phyloP scores from a whole-genome alignment of 1,284 basidiomycete genomes.

The Filobasidium uniguttulatum region DNA sequence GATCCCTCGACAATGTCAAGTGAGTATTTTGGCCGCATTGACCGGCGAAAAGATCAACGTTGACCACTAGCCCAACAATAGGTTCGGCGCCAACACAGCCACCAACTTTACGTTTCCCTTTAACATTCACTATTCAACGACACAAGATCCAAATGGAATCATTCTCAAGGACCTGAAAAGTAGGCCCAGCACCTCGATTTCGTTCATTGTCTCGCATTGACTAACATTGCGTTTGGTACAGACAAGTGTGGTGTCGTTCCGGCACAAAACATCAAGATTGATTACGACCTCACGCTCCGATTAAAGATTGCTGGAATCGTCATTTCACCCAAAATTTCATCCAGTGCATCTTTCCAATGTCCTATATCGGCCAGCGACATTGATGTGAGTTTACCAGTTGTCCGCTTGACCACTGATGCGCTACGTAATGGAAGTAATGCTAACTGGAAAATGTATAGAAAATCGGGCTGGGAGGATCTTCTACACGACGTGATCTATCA shows the following conservation, averaged over 20 bases:
- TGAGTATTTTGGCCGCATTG: no score
- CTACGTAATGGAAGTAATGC: no score
- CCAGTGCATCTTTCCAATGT: conserved; percentile 53
- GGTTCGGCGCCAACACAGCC: conserved; percentile 49
- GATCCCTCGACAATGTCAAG: conserved; percentile 47
- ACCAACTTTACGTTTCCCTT: conserved; percentile 75
- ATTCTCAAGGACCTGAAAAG: conserved; percentile 48
- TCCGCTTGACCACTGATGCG: no score
- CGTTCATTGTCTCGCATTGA: no score
- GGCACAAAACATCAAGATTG: conserved; percentile 47
- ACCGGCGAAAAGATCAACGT: no score
- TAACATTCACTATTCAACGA: conserved; percentile 52
- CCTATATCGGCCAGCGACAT: conserved; percentile 35
- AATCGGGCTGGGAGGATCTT: no score
- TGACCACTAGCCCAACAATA: no score
- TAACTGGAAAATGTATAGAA: no score
- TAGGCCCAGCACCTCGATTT: conserved; percentile 14
- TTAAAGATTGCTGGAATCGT: conserved; percentile 49
- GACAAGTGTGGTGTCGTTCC: conserved; percentile 51
- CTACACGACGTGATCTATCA: no score
- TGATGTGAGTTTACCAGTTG: no score
- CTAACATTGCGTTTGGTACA: conserved; percentile 19
- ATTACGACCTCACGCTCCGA: conserved; percentile 44
- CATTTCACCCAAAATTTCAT: conserved; percentile 54
- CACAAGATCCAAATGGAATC: conserved; percentile 45